These are phyloP conservation scores for Calonectria ilicicola DNA, from an alignment of 2,329 filamentous ascomycete species.

Conservation along the genomic window DNA sequence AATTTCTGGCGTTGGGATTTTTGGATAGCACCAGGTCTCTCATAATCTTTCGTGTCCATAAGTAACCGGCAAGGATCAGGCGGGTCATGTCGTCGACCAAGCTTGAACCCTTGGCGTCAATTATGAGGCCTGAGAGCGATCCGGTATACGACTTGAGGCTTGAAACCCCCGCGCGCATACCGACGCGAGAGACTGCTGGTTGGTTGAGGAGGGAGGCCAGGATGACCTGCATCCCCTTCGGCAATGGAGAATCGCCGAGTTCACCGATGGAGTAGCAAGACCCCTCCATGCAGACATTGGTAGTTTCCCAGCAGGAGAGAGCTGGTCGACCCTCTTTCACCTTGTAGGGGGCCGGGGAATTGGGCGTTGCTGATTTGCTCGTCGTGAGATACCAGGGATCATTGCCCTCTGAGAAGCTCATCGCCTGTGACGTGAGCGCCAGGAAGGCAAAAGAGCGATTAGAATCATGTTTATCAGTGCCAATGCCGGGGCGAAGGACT, in stretches of 20 bases:
- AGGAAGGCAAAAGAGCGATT: not conserved
- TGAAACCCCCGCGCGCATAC: not conserved
- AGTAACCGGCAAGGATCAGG: not conserved
- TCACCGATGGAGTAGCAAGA: not conserved
- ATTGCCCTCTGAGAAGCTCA: not conserved
- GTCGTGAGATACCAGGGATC: not conserved
- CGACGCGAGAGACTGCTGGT: not conserved
- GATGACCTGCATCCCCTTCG: not conserved
- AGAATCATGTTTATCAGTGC: not conserved
- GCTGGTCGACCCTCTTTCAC: not conserved
- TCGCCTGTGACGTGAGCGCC: not conserved
- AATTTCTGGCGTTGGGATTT: not conserved
- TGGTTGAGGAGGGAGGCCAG: not conserved
- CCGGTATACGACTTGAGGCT: not conserved
- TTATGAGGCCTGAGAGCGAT: not conserved
- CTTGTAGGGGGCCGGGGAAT: not conserved
- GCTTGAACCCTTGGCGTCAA: not conserved
- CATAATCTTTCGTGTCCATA: not conserved
- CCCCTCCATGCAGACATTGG: not conserved
- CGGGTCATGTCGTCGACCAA: not conserved
- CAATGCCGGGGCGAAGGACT: not conserved
- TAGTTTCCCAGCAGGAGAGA: not conserved
- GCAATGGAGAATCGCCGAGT: not conserved
- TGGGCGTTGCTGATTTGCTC: not conserved
- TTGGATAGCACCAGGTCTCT: not conserved